Conservation (phyloP, 2,329 filamentous ascomycete genomes). For the Rhytidhysteron rufulum region DNA sequence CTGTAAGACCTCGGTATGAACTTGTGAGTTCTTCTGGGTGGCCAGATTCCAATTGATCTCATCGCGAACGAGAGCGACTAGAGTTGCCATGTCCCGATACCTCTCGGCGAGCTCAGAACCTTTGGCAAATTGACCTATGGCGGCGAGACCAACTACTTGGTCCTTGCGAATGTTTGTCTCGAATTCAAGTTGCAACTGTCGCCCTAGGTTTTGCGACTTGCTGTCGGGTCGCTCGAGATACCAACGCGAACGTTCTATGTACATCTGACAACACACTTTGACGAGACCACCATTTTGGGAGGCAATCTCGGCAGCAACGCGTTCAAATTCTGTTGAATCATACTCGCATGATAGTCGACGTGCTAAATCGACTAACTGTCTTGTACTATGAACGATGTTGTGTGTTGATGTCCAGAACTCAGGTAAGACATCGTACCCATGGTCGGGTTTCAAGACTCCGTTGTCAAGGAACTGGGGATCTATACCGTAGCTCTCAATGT, state of each 20-base stretch:
- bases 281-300: slow-evolving; percentile 49
- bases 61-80: slow-evolving; percentile 51
- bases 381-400: slow-evolving; percentile 39
- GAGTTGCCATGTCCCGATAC: slow-evolving; percentile 59
- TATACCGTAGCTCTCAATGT: slow-evolving; percentile 70
- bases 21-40: slow-evolving; percentile 22
- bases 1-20: slow-evolving; percentile 33
- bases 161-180: slow-evolving; percentile 37
- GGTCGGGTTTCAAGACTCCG: slow-evolving; percentile 38
- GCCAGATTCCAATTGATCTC: slow-evolving; percentile 40
- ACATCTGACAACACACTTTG: slow-evolving; percentile 54
- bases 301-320: slow-evolving; percentile 44
- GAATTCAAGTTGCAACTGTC: slow-evolving; percentile 43
- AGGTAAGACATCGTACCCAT: slow-evolving; percentile 65
- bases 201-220: slow-evolving; percentile 46
- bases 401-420: slow-evolving; percentile 81
- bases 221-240: slow-evolving; percentile 49
- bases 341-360: slow-evolving; percentile 38
- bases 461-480: slow-evolving; percentile 57
- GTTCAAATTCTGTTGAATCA: slow-evolving; percentile 34
- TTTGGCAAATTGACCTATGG: slow-evolving; percentile 52
- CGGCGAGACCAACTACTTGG: slow-evolving; percentile 40
- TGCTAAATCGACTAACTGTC: slow-evolving; percentile 38
- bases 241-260: slow-evolving; percentile 59
- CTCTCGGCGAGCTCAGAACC: slow-evolving; percentile 61